Evolutionary conservation across 345 rosid species (phyloP).

Genomic region (Streptanthus diversifolius): DNA sequence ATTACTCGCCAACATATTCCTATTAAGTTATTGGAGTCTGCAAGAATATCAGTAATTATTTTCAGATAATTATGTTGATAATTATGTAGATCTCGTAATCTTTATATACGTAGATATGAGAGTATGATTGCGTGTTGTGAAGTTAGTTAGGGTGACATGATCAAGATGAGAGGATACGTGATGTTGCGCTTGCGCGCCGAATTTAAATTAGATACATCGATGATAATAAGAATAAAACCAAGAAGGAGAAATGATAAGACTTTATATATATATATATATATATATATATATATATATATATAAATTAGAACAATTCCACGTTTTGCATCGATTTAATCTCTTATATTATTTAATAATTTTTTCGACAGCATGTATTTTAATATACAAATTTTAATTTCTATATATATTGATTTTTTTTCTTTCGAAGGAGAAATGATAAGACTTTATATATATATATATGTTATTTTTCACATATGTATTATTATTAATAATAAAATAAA

Average conservation of each 20-base stretch:
- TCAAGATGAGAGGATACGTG: constrained; percentile 28
- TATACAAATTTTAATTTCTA: no score
- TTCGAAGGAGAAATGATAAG: no score
- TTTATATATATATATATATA: neutral
- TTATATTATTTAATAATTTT: no score
- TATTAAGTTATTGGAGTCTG: neutral
- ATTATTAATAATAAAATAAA: no score
- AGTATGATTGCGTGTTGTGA: neutral
- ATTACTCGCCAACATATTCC: neutral
- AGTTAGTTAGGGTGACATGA: constrained; percentile 33
- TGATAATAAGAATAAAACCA: constrained; percentile 20
- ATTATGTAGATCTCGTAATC: constrained; percentile 3
- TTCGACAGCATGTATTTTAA: no score
- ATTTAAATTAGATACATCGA: neutral
- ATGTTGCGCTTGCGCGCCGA: constrained; percentile 6
- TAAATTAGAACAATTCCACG: no score
- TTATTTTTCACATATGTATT: no score
- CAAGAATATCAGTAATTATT: neutral
- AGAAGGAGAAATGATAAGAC: neutral
- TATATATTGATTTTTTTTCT: no score
- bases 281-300: neutral
- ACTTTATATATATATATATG: no score
- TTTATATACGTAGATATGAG: neutral
- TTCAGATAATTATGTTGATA: neutral
- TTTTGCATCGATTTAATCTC: no score